phyloP scores from a whole-genome alignment of 257 asterid genomes.

The Cordia subcordata region DNA sequence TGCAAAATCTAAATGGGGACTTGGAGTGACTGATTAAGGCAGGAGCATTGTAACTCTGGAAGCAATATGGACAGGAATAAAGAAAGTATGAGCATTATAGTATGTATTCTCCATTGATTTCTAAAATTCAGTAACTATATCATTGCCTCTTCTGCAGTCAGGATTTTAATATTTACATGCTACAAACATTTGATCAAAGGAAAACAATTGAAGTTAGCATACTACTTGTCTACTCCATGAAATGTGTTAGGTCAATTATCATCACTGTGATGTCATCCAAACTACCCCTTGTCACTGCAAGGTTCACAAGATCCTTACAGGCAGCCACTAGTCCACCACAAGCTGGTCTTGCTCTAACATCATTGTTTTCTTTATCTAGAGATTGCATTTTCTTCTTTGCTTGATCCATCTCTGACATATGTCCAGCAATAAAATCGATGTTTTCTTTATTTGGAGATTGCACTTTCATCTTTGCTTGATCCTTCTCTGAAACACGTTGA shows the following conservation, averaged over 20 bases:
- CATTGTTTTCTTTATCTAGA: conserved; percentile 24
- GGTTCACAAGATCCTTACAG: conserved; percentile 64
- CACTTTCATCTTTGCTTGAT: not conserved
- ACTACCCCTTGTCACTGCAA: conserved; percentile 71
- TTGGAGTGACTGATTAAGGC: too few relatives aligned
- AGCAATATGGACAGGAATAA: too few relatives aligned
- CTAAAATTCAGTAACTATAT: too few relatives aligned
- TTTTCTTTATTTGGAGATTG: conserved; percentile 2
- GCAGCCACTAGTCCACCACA: conserved; percentile 41
- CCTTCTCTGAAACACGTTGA: not conserved
- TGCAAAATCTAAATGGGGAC: too few relatives aligned
- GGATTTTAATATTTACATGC: not conserved
- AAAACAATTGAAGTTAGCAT: not conserved
- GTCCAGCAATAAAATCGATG: not conserved
- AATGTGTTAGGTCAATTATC: conserved; percentile 51
- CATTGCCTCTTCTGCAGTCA: too few relatives aligned
- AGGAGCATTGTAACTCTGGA: too few relatives aligned
- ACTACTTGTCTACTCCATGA: conserved; percentile 15
- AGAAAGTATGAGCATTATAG: too few relatives aligned
- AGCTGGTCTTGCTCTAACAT: conserved; percentile 25
- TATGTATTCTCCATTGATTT: too few relatives aligned
- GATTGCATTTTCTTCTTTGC: not conserved
- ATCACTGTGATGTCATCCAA: conserved; percentile 74
- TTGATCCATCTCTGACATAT: not conserved
- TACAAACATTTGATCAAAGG: not conserved